A percentile compares a stretch with the other conserved stretches of the same genome.
These are phyloP conservation scores for Beauveria pseudobassiana DNA, from an alignment of 2,329 filamentous ascomycete genomes.

Conservation along the genomic window DNA sequence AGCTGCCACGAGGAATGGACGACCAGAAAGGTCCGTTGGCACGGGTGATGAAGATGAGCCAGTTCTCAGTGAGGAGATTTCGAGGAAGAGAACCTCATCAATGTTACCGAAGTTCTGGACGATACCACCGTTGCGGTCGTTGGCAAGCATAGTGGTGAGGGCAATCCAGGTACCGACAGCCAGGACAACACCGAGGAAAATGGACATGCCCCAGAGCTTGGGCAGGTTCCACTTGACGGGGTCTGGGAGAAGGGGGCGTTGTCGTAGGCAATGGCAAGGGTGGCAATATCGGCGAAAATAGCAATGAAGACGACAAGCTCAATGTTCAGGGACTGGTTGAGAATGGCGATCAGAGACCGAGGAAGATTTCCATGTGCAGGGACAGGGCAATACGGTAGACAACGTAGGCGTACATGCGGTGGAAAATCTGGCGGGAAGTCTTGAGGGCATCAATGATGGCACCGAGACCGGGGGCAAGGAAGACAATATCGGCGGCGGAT, in stretches of 20 bases:
- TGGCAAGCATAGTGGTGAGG: conserved; percentile 73
- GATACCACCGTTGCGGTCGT: conserved; percentile 67
- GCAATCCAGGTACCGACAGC: conserved; percentile 83
- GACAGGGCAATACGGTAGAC: conserved; percentile 92
- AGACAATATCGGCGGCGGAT: conserved; percentile 88
- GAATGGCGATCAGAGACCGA: conserved; percentile 84
- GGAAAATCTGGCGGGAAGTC: conserved; percentile 90
- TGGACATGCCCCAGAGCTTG: conserved; percentile 88
- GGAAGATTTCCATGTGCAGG: conserved; percentile 84
- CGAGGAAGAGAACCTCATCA: conserved; percentile 78
- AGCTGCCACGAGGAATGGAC: conserved; percentile 80
- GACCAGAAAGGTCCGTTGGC: conserved; percentile 91
- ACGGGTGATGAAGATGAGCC: conserved; percentile 94
- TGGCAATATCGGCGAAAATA: conserved; percentile 90
- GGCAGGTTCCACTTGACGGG: conserved; percentile 91
- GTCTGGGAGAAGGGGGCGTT: conserved; percentile 80
- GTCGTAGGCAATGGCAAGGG: conserved; percentile 87
- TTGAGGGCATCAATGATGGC: conserved; percentile 90
- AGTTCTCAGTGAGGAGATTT: conserved; percentile 92
- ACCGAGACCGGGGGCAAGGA: conserved; percentile 83
- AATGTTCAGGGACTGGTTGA: conserved; percentile 78
- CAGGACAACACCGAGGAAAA: conserved; percentile 73
- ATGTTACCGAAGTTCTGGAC: conserved; percentile 81
- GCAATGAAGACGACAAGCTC: conserved; percentile 89
- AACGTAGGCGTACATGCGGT: conserved; percentile 94